Conservation (phyloP, 192 early-diverging fungal genomes). For the Linderina pennispora region DNA sequence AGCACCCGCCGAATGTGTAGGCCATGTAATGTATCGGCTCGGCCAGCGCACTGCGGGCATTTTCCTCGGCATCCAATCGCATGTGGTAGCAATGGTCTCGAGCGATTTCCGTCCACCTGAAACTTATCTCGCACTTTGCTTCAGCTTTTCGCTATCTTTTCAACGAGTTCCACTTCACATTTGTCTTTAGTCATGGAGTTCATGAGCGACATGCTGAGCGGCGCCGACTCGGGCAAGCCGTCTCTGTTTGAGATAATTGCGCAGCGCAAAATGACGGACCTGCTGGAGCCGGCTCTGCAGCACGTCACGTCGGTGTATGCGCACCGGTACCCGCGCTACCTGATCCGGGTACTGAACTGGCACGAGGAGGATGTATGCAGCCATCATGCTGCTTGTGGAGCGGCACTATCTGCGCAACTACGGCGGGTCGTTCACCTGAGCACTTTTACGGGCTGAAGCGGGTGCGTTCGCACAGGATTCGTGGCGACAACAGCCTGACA, state of each 20-base stretch:
- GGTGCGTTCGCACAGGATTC: conserved; percentile 46
- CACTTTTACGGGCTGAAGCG: conserved; percentile 89
- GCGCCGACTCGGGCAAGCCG: conserved; percentile 69
- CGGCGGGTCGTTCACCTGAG: conserved; percentile 80
- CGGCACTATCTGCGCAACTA: conserved; percentile 77
- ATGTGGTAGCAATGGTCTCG: too few species aligned
- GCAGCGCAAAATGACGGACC: conserved; percentile 73
- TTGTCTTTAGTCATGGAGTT: too few species aligned
- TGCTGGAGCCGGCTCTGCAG: conserved; percentile 78
- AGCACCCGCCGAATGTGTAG: too few species aligned
- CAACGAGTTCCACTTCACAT: too few species aligned
- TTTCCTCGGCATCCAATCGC: too few species aligned
- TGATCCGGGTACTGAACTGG: conserved; percentile 67
- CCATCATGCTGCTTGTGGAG: conserved; percentile 75
- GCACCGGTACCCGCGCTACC: conserved; percentile 79
- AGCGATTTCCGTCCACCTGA: too few species aligned
- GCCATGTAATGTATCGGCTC: too few species aligned
- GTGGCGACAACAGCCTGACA: conserved; percentile 38
- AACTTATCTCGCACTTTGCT: too few species aligned
- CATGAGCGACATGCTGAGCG: conserved; percentile 72
- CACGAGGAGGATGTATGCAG: conserved; percentile 80
- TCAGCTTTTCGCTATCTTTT: too few species aligned
- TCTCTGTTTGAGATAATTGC: conserved; percentile 89
- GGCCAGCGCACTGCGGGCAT: too few species aligned
- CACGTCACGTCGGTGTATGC: conserved; percentile 84